A percentile compares a stretch with the other conserved stretches of the same genome.
phyloP scores from a whole-genome alignment of 2,329 filamentous ascomycete genomes.

The Claviceps arundinis region DNA sequence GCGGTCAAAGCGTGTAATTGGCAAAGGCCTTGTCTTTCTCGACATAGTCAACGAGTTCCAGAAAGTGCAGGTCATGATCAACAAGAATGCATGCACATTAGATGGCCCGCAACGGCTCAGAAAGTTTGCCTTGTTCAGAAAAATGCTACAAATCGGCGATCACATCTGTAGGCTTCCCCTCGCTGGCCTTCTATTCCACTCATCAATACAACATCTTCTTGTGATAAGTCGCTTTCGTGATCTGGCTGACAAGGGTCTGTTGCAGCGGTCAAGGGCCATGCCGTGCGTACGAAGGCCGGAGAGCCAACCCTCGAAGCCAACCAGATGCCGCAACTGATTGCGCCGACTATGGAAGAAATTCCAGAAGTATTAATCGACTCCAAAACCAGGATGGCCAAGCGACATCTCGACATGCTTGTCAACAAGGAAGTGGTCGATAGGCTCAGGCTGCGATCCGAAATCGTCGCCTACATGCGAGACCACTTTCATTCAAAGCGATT shows the following conservation, averaged over 20 bases:
- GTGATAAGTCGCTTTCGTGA: slow-evolving; percentile 6
- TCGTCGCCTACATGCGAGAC: slow-evolving; percentile 61
- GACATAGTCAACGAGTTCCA: slow-evolving; percentile 63
- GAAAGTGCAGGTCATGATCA: slow-evolving; percentile 64
- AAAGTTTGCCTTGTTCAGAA: slow-evolving; percentile 47
- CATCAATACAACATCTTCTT: too few species aligned
- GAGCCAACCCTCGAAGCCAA: slow-evolving; percentile 62
- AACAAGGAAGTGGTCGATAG: slow-evolving; percentile 55
- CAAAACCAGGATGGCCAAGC: slow-evolving; percentile 60
- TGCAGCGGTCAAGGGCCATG: slow-evolving; percentile 54
- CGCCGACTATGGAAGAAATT: slow-evolving; percentile 67
- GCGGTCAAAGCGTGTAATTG: slow-evolving; percentile 53
- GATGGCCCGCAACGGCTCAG: slow-evolving; percentile 21
- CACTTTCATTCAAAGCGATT: slow-evolving; percentile 63
- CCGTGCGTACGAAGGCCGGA: slow-evolving; percentile 56
- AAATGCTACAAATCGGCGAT: slow-evolving; percentile 66
- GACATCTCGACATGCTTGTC: slow-evolving; percentile 78
- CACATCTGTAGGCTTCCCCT: slow-evolving; percentile 51
- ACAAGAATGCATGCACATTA: slow-evolving; percentile 38
- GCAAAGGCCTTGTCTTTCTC: slow-evolving; percentile 73
- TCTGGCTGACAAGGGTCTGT: slow-evolving; percentile 13
- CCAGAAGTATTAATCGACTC: slow-evolving; percentile 57
- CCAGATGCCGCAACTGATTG: slow-evolving; percentile 55
- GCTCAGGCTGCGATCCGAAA: slow-evolving; percentile 57
- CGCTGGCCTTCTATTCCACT: slow-evolving; percentile 6